Percentiles rank a stretch among this genome's conserved stretches.
These are phyloP conservation scores for Oenanthe javanica DNA, from an alignment of 140 eudicot species.

Conservation along the genomic window DNA sequence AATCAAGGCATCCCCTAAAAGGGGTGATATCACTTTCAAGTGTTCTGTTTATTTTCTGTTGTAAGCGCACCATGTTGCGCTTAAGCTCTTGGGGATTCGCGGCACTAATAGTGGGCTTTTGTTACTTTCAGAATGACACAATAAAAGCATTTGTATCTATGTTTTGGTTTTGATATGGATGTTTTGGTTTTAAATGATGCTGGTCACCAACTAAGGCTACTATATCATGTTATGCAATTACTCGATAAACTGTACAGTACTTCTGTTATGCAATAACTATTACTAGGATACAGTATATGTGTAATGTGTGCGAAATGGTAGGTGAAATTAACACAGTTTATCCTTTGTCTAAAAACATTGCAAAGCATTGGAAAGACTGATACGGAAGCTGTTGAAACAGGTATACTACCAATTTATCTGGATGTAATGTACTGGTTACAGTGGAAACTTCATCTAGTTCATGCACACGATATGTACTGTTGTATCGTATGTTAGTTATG, in stretches of 20 bases:
- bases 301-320: too few species aligned
- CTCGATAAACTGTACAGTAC: too few species aligned
- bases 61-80: not conserved
- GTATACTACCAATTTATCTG: constrained; percentile 15
- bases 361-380: constrained; percentile 68
- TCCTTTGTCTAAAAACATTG: constrained; percentile 62
- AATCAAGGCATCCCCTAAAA: not conserved
- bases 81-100: not conserved
- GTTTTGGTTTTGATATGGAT: not conserved
- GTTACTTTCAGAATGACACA: not conserved
- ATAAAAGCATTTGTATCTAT: not conserved
- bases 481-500: too few species aligned
- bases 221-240: too few species aligned
- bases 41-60: not conserved
- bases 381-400: constrained; percentile 73
- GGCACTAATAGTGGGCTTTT: constrained; percentile 4
- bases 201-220: not conserved
- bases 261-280: too few species aligned
- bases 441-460: not conserved
- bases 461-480: not conserved
- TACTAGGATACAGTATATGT: too few species aligned
- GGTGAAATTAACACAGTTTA: constrained; percentile 39
- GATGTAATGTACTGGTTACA: too few species aligned
- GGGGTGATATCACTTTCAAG: not conserved
- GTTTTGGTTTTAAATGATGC: not conserved